Conservation (phyloP, 2,329 filamentous ascomycete genomes). For the Diplodia mutila region DNA sequence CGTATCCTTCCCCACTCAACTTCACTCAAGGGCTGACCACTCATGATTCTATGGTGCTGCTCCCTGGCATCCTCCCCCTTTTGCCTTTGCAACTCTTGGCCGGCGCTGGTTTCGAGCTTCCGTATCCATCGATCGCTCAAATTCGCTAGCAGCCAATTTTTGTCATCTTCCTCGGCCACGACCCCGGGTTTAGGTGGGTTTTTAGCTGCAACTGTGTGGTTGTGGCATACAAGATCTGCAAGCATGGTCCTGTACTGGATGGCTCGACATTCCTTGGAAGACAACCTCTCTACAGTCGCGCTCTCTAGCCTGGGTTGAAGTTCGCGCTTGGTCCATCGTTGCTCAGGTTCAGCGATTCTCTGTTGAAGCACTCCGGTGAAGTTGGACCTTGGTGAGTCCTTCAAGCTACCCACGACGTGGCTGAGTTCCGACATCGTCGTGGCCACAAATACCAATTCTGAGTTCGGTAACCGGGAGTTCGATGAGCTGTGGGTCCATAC, state of each 20-base stretch:
- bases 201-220: neutral
- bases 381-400: neutral
- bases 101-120: neutral
- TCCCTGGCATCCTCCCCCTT: neutral
- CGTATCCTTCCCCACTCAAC: neutral
- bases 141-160: neutral
- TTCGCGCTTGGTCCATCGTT: constrained; percentile 1
- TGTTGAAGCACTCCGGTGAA: neutral
- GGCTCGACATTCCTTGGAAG: neutral
- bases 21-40: neutral
- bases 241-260: neutral
- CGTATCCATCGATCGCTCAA: neutral
- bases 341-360: neutral
- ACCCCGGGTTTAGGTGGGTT: neutral
- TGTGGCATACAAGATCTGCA: neutral
- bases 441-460: neutral
- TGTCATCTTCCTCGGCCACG: neutral
- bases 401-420: neutral
- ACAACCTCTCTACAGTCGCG: neutral
- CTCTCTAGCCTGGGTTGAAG: neutral
- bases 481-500: neutral
- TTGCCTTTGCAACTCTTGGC: neutral
- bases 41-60: neutral
- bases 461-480: neutral
- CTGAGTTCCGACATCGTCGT: neutral